Conservation (phyloP, 2,329 filamentous ascomycete genomes). For the Didymella glomerata region DNA sequence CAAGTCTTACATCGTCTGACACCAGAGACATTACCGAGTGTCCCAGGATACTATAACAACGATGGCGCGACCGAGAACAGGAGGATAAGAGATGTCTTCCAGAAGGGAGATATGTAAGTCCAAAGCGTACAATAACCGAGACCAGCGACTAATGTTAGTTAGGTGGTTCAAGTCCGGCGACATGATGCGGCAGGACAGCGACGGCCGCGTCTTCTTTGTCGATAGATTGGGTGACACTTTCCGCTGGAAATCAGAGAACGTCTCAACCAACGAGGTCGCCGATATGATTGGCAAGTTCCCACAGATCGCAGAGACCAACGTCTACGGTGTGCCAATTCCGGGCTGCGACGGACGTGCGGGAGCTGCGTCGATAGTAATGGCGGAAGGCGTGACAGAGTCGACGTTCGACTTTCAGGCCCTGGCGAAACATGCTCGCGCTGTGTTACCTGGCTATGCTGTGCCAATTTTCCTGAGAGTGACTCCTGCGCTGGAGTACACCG, state of each 20-base stretch:
- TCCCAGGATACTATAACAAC: slow-evolving; percentile 49
- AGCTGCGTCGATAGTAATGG: slow-evolving; percentile 54
- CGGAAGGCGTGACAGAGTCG: slow-evolving; percentile 41
- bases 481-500: slow-evolving; percentile 54
- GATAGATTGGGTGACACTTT: slow-evolving; percentile 53
- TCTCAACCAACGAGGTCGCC: slow-evolving; percentile 57
- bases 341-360: slow-evolving; percentile 57
- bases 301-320: slow-evolving; percentile 55
- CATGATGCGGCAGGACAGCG: slow-evolving; percentile 47
- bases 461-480: slow-evolving; percentile 56
- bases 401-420: slow-evolving; percentile 47
- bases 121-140: not conserved
- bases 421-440: slow-evolving; percentile 50
- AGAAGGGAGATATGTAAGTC: slow-evolving; percentile 51
- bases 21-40: slow-evolving; percentile 32
- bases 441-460: slow-evolving; percentile 57
- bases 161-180: slow-evolving; percentile 53
- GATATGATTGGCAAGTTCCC: slow-evolving; percentile 53
- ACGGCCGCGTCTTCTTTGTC: slow-evolving; percentile 51
- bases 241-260: slow-evolving; percentile 57
- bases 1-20: slow-evolving; percentile 48
- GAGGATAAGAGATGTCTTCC: slow-evolving; percentile 47
- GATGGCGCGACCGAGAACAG: slow-evolving; percentile 42
- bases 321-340: slow-evolving; percentile 56
- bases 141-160: not conserved